Conservation (phyloP, 1,284 basidiomycete species). For the Veloporphyrellus conicus region DNA sequence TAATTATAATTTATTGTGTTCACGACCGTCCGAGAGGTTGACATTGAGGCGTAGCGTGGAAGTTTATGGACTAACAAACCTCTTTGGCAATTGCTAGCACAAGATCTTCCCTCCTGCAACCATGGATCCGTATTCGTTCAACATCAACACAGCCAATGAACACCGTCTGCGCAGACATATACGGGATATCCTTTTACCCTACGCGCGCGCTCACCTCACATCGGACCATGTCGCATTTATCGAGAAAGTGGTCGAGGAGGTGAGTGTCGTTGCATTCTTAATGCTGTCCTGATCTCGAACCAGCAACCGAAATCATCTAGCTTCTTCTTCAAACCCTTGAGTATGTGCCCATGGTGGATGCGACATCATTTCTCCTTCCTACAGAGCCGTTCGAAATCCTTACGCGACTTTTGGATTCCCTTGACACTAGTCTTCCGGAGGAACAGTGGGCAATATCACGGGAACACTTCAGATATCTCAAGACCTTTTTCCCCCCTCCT, state of each 20-base stretch:
- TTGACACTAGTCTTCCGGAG: slow-evolving; percentile 37
- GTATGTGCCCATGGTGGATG: slow-evolving; percentile 45
- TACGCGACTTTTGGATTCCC: slow-evolving; percentile 32
- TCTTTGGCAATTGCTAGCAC: not conserved
- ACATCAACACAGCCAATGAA: slow-evolving; percentile 21
- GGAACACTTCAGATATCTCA: slow-evolving; percentile 40
- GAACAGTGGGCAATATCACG: slow-evolving; percentile 42
- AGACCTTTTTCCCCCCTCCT: slow-evolving; percentile 21
- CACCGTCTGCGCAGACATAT: slow-evolving; percentile 46
- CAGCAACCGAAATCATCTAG: slow-evolving; percentile 32
- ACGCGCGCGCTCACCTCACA: slow-evolving; percentile 51
- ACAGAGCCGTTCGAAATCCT: slow-evolving; percentile 49
- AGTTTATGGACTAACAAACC: not conserved
- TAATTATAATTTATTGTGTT: not conserved
- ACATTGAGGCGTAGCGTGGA: slow-evolving; percentile 2
- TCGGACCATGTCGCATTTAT: slow-evolving; percentile 55
- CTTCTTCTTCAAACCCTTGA: slow-evolving; percentile 42
- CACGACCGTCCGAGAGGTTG: not conserved
- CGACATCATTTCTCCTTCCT: slow-evolving; percentile 46
- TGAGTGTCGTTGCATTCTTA: slow-evolving; percentile 23
- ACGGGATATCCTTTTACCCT: slow-evolving; percentile 49
- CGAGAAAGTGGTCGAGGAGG: slow-evolving; percentile 45
- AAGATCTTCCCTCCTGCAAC: not conserved
- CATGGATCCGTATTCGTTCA: slow-evolving; percentile 22
- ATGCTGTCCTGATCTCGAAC: not conserved